Base-by-base conservation (phyloP, 768 basidiomycete genomes). In the Podaxis carcinomalis region DNA sequence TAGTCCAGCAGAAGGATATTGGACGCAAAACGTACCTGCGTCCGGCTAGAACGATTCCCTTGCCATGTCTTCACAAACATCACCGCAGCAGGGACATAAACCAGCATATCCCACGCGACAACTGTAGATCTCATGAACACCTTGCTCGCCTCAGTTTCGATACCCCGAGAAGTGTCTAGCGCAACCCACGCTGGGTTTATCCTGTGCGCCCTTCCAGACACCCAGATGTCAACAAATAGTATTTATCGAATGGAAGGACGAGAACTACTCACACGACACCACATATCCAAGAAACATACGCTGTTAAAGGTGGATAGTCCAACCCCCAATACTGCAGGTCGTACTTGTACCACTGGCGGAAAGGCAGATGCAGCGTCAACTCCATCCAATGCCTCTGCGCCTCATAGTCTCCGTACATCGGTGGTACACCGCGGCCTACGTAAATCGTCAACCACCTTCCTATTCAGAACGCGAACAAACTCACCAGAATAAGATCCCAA, bases 341-440 rank as follows among this genome's bases (percentile, higher is more conserved):
- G 71, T 94, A 92, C 1, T 75, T 86, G 72, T 98, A 98, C 95
- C 95, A 98, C 63, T 88, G 74, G 13, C 74, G 75, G 19, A 84
- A 67, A 0, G 94, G 91, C 0, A 93, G 76, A 68, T 95, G 89
- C 25, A 87, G 72, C 2, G 92, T 93, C 40, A 96, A 70, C 67
- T 95, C 94, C 91, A 96, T 92, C 94, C 94, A 96, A 73, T 95
- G 94, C 56, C 94, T 78, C 68, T 95, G 94, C 0, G 94, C 94
- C 71, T 96, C 94, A 66, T 92, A 96, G 73, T 96, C 94, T 2
- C 94, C 94, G 64, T 82, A 92, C 86, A 94, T 88, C 0, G 92
- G 93, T 0, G 93, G 90, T 2, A 84, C 83, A 32, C 70, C 78
- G 64, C 83, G 71, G 5, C 93, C 93, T 92, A 63, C 19, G 23